phyloP scores from a whole-genome alignment of 345 rosid species.

The Eucalyptus erythrocorys region DNA sequence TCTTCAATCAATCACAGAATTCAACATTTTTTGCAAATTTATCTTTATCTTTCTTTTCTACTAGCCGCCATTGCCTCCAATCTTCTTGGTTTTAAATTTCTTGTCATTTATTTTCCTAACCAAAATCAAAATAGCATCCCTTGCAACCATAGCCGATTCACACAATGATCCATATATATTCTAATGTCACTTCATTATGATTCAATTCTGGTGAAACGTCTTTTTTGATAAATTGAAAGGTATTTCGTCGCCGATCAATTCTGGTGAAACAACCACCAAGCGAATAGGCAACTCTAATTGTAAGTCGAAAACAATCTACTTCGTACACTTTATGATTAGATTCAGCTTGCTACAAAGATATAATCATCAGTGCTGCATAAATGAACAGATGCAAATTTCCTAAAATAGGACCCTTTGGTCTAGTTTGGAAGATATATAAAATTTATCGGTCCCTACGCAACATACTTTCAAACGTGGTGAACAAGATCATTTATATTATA shows the following conservation, averaged over 20 bases:
- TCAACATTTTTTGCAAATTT: background rate
- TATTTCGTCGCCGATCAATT: background rate
- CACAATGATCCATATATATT: too few relatives aligned
- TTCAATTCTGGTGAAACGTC: background rate
- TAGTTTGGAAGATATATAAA: background rate
- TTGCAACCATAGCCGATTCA: background rate
- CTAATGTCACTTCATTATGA: background rate
- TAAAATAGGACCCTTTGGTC: background rate
- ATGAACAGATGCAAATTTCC: background rate
- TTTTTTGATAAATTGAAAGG: background rate
- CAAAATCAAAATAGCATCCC: background rate
- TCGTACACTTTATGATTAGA: background rate
- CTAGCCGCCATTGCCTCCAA: background rate
- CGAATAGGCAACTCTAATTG: background rate
- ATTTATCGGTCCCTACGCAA: background rate
- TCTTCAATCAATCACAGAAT: background rate
- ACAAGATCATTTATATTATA: background rate
- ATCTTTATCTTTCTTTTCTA: background rate
- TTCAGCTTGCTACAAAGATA: background rate
- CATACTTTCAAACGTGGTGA: background rate
- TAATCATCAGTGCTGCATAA: background rate
- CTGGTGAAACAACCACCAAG: background rate
- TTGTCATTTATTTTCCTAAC: background rate
- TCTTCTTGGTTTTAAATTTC: background rate
- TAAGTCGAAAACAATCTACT: background rate